Conservation (phyloP, 805 yeast genomes). For the Yamadazyma sp. region DNA sequence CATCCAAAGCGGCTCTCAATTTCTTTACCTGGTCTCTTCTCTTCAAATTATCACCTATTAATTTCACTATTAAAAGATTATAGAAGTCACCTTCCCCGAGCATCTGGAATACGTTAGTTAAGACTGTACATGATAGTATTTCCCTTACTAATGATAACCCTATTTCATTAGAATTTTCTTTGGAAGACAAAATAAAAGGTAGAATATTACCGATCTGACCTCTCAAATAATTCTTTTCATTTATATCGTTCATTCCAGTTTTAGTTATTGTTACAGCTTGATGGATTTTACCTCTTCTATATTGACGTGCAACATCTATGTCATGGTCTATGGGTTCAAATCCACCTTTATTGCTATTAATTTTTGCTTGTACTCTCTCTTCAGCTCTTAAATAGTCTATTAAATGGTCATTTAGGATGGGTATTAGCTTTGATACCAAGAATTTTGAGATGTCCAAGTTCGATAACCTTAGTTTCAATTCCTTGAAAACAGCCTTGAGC, state of each 20-base stretch:
- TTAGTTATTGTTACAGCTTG: constrained; percentile 45
- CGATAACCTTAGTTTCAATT: constrained; percentile 41
- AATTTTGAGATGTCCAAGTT: constrained; percentile 54
- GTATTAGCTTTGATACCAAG: constrained; percentile 56
- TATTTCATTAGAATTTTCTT: constrained; percentile 47
- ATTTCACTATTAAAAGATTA: constrained; percentile 60
- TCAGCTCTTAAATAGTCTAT: constrained; percentile 45
- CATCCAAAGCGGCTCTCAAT: constrained; percentile 65
- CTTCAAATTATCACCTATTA: constrained; percentile 61
- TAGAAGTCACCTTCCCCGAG: constrained; percentile 72
- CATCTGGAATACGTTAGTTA: constrained; percentile 52
- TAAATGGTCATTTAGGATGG: constrained; percentile 65
- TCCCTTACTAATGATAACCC: constrained; percentile 57
- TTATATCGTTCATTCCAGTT: constrained; percentile 20
- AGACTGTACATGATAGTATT: constrained; percentile 48
- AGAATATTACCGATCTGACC: constrained; percentile 39
- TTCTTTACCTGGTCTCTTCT: constrained; percentile 74
- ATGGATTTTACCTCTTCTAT: constrained; percentile 55
- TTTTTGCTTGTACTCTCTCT: constrained; percentile 26
- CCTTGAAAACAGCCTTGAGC: constrained; percentile 38
- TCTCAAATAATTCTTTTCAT: constrained; percentile 51
- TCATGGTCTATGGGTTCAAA: constrained; percentile 31
- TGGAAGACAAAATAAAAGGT: constrained; percentile 46
- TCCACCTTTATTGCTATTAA: constrained; percentile 15
- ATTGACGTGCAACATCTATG: constrained; percentile 40